A percentile compares a stretch with the other conserved stretches of the same genome.
Conservation (phyloP, 1,284 basidiomycete species). For the Heterobasidion parviporum region DNA sequence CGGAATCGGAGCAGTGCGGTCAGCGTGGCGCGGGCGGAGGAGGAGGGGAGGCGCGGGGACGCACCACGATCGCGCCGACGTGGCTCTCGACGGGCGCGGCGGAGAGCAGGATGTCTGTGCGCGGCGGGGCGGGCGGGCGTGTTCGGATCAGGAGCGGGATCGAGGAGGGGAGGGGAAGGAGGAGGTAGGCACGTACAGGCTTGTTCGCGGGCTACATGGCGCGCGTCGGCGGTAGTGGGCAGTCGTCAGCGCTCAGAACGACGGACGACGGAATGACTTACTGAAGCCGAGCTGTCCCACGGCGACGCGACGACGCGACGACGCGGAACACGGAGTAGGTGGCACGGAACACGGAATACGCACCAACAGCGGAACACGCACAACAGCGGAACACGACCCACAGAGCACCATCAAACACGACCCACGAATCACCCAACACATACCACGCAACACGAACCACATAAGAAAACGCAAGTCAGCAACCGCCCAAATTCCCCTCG, state of each 20-base stretch:
- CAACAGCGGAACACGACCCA: not conserved
- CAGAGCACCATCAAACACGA: too few relatives aligned
- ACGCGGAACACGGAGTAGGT: too few relatives aligned
- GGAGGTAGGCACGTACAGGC: slow-evolving; percentile 35
- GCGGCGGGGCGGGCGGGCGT: not conserved
- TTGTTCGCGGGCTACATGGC: slow-evolving; percentile 55
- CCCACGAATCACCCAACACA: too few relatives aligned
- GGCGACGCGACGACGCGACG: not conserved
- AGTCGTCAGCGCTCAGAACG: not conserved
- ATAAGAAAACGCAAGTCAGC: not conserved
- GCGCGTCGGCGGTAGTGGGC: not conserved
- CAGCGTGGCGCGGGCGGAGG: too few relatives aligned
- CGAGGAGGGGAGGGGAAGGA: not conserved
- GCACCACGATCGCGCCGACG: slow-evolving; percentile 63
- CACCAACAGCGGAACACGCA: not conserved
- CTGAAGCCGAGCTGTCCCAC: slow-evolving; percentile 51
- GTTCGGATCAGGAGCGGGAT: not conserved
- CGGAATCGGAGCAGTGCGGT: too few relatives aligned
- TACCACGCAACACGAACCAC: too few relatives aligned
- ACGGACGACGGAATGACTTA: slow-evolving; percentile 23
- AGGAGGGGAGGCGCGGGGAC: slow-evolving; percentile 14
- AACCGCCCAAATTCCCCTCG: not conserved
- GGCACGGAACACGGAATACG: not conserved
- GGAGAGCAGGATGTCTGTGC: slow-evolving; percentile 59
- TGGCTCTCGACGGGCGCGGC: slow-evolving; percentile 74